Evolutionary conservation across 202 grass and related monocot species (phyloP), one percentile per base, ranked within the genome.

Genomic region (Hordeum pubiflorum): DNA sequence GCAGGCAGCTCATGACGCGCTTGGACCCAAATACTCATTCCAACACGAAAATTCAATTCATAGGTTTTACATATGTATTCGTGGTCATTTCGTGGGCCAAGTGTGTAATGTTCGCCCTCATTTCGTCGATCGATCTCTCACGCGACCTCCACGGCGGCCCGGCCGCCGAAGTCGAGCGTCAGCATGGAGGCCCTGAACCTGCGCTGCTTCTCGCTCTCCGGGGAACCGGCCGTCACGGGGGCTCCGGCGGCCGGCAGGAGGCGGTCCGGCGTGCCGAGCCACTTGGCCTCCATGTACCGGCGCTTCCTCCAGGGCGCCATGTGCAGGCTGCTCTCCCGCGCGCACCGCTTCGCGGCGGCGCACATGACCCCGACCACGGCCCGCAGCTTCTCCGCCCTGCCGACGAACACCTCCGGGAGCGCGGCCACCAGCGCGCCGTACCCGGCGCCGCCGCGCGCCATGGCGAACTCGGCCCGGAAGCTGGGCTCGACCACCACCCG

Each of bases 301-400:
- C 87, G 91, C 79, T 93, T 97, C 69, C 90, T 39, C 90, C 93
- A 97, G 20, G 93, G 93, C 0, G 86, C 88, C 91, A 97, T 89
- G 89, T 97, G 84, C 93, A 97, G 84, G 74, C 62, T 58, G 82
- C 81, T 97, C 73, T 97, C 90, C 76, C 88, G 82, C 86, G 88
- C 90, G 88, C 90, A 91, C 78, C 85, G 87, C 86, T 93, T 89
- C n/a, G 88, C 88, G 2, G 93, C 83, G 6, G 69, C 79, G 44
- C 88, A 97, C 78, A 97, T 85, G 64, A 89, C 81, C 61, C 44
- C 81, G 67, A 97, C 12, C 10, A 87, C 79, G 82, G 59, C 75
- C 59, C 72, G 69, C 43, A 89, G 84, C 67, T 63, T 89, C 79
- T 93, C 93, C 23, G 82, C 18, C 36, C 84, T 83, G 17, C 84